A percentile compares a stretch with the other conserved stretches of the same genome.
phyloP scores from a whole-genome alignment of 192 early-diverging fungal genomes.

The Mortierella claussenii region DNA sequence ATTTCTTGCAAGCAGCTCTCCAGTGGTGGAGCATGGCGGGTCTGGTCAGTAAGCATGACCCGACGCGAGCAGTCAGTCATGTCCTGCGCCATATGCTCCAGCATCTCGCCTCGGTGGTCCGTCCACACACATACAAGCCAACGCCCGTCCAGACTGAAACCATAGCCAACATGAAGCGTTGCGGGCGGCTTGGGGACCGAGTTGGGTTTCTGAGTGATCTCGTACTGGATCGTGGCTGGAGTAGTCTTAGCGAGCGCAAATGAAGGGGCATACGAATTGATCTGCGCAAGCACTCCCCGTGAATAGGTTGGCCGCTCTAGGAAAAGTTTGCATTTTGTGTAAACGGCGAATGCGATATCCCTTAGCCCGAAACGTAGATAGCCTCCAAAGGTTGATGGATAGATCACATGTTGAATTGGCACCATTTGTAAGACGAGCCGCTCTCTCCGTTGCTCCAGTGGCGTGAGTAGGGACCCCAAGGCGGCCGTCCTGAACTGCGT shows the following conservation, averaged over 20 bases:
- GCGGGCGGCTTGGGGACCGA: constrained; percentile 53
- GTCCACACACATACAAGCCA: constrained; percentile 65
- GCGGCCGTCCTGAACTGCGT: constrained; percentile 49
- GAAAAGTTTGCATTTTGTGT: constrained; percentile 58
- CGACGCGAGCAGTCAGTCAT: constrained; percentile 11
- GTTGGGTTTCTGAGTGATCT: constrained; percentile 37
- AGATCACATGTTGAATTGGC: constrained; percentile 62
- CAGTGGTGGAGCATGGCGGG: background rate
- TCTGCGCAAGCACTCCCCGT: constrained; percentile 17
- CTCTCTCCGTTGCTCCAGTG: constrained; percentile 52
- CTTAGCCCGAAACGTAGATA: constrained; percentile 61
- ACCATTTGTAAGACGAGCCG: constrained; percentile 59
- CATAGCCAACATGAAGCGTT: constrained; percentile 62
- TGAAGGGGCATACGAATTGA: constrained; percentile 58
- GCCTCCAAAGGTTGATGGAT: constrained; percentile 59
- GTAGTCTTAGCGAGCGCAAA: constrained; percentile 60
- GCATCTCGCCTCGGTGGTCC: constrained; percentile 62
- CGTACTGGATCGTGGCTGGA: constrained; percentile 53
- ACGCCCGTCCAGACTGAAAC: constrained; percentile 59
- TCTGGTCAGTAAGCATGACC: background rate
- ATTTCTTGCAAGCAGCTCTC: constrained; percentile 49
- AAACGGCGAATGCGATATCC: constrained; percentile 65
- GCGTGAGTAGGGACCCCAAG: constrained; percentile 26
- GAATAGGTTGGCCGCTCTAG: constrained; percentile 50
- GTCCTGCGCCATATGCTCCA: constrained; percentile 55